A percentile compares a stretch with the other conserved stretches of the same genome.
Conservation (phyloP, 2,329 filamentous ascomycete species). For the Pseudocercospora macadamiae region DNA sequence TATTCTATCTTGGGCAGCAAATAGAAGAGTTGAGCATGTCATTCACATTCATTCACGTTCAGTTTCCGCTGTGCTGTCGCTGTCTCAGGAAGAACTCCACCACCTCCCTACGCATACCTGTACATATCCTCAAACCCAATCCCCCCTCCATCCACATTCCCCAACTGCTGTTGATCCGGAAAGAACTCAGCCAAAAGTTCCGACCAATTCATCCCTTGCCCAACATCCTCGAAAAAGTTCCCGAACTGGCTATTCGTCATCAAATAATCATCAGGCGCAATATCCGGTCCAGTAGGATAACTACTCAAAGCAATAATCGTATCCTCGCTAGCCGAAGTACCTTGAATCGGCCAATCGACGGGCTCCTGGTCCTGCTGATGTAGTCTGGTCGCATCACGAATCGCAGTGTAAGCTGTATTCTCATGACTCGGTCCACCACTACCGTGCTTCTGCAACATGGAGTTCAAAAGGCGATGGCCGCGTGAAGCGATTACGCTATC, state of each 20-base stretch:
- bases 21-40: no score
- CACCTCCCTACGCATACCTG: no score
- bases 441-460: constrained; percentile 2
- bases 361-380: neutral
- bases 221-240: neutral
- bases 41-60: no score
- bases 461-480: constrained; percentile 8
- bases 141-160: neutral
- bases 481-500: constrained; percentile 10
- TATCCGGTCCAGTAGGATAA: neutral
- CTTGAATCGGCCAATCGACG: neutral
- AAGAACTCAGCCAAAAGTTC: constrained; percentile 11
- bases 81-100: no score
- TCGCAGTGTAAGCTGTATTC: neutral
- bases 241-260: neutral
- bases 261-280: neutral
- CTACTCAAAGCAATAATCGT: neutral
- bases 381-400: neutral
- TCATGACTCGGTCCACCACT: neutral
- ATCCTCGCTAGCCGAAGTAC: neutral
- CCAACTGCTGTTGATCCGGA: constrained; percentile 5
- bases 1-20: no score
- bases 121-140: neutral
- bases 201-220: constrained; percentile 3
- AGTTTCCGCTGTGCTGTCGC: no score